Base-by-base conservation (phyloP, 805 yeast genomes). In the Cyberlindnera maritima region DNA sequence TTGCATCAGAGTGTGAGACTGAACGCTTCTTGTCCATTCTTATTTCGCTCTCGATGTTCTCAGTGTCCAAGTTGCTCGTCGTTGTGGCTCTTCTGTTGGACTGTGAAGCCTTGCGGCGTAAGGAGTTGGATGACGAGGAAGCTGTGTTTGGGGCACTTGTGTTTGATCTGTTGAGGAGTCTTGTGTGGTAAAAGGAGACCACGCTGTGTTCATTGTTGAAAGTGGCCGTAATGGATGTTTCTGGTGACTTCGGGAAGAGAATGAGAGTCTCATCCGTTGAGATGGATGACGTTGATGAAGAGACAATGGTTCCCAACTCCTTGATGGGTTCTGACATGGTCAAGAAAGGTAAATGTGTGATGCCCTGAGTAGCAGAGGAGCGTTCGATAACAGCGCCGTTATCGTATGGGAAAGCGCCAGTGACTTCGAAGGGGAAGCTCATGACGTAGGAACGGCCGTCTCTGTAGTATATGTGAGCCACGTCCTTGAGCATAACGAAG, bases 271-370 rank as follows among this genome's bases (percentile, higher is more conserved):
- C 94, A 40, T 70, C 67, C 2, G 77, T 63, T 0, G 86, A 73
- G 25, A 87, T 77, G 2, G 80, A 76, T 0, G 88, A 77, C 0
- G 85, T 81, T 2, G 90, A 80, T 0, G 89, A 80, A 0, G 92
- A 81, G 1, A 81, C 80, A 4, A 89, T 76, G 4, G 80, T 68
- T 2, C 96, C 89, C 47, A 87, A 73, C 4, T 88, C 94, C 2
- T 80, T 77, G 50, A 85, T 67, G 1, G 96, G 92, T 60, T 88
- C 95, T 1, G 81, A 73, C 48, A 89, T 61, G 0, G 95, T 81
- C 44, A 88, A 70, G 54, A 87, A 85, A 10, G 49, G 53, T 2
- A 49, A 29, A 14, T 48, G 41, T 12, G 36, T 15, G 31, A 6
- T 40, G 29, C 20, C 41, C 36, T 39, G 49, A 13, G 31, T 5